These are phyloP conservation scores for Didymella segeticola DNA, from an alignment of 2,329 filamentous ascomycete genomes.

Conservation along the genomic window DNA sequence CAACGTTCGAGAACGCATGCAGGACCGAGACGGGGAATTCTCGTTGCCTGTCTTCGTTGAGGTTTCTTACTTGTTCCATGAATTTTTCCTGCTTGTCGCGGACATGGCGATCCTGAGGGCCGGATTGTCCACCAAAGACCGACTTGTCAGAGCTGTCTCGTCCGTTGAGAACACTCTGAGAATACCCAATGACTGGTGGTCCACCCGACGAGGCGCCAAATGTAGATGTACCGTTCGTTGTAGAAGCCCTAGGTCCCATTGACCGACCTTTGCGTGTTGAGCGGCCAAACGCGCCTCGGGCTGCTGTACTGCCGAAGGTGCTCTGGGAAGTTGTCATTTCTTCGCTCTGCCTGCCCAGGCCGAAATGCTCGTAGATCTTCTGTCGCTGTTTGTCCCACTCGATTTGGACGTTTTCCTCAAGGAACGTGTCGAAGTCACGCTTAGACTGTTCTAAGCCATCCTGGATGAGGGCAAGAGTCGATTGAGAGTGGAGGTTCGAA, in stretches of 20 bases:
- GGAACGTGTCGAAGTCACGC: conserved; percentile 88
- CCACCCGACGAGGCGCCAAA: conserved; percentile 72
- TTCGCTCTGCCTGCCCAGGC: conserved; percentile 65
- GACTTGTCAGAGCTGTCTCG: conserved; percentile 70
- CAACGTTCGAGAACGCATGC: conserved; percentile 76
- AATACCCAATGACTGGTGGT: conserved; percentile 84
- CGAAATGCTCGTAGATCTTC: conserved; percentile 95
- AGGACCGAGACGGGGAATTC: conserved; percentile 75
- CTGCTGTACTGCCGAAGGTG: conserved; percentile 41
- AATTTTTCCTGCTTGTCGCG: conserved; percentile 86
- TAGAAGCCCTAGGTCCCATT: conserved; percentile 45
- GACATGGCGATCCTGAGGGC: conserved; percentile 76
- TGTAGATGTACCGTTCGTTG: conserved; percentile 42
- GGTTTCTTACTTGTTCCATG: conserved; percentile 76
- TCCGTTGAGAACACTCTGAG: conserved; percentile 64
- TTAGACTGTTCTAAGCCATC: conserved; percentile 90
- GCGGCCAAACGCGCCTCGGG: conserved; percentile 61
- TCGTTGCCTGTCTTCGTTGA: conserved; percentile 76
- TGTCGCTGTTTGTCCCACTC: conserved; percentile 95
- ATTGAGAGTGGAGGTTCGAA: conserved; percentile 85
- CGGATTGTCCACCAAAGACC: conserved; percentile 52
- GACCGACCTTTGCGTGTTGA: conserved; percentile 53
- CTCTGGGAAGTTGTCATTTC: conserved; percentile 48
- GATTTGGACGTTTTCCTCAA: conserved; percentile 93
- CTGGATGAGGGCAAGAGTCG: conserved; percentile 87